Base-by-base conservation (phyloP, 2,329 filamentous ascomycete species). In the Lasiodiplodia citricola region DNA sequence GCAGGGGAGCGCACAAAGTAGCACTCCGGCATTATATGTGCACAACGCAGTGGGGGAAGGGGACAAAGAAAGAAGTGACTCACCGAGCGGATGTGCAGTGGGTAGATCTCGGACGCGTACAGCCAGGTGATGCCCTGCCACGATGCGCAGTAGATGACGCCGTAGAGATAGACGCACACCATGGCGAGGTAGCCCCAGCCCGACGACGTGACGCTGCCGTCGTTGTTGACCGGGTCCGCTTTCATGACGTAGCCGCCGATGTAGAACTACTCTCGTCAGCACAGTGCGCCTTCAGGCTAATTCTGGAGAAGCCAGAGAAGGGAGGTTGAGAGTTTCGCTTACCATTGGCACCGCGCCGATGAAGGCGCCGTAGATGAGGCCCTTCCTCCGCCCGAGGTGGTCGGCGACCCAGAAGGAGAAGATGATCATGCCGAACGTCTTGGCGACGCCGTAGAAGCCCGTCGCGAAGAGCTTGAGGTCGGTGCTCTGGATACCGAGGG, bases 131-230 rank as follows among this genome's bases (percentile, higher is more conserved):
- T 80, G 1, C 76, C 78, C 60, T 82, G 80, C 80, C 81, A 82
- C 1, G 80, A 81, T 0, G 80, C 79, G 63, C 80, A 85, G 58
- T 86, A 86, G 71, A 87, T 86, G 55, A 86, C 80, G 1, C 81
- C 85, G 70, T 87, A 87, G 0, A 87, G 77, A 78, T 87, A 87
- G 28, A 87, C 83, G 73, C 84, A 85, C 2, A 85, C 85, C 38
- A 85, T 87, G 8, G 86, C 85, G 16, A 85, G 80, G 68, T 84
- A 83, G 0, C 85, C 86, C 68, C 84, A 85, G 3, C 81, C 83
- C 7, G 80, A 74, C 0, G 83, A 83, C 6, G 80, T 77, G 1
- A 82, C 74, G 31, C 31, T 35, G 14, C 78, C 75, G 8, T 84
- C 85, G 2, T 79, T 78, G 0, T 75, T 78, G 51, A 85, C 84